Evolutionary conservation across 2,329 filamentous ascomycete genomes (phyloP).

Genomic region (Clonostachys rosea): DNA sequence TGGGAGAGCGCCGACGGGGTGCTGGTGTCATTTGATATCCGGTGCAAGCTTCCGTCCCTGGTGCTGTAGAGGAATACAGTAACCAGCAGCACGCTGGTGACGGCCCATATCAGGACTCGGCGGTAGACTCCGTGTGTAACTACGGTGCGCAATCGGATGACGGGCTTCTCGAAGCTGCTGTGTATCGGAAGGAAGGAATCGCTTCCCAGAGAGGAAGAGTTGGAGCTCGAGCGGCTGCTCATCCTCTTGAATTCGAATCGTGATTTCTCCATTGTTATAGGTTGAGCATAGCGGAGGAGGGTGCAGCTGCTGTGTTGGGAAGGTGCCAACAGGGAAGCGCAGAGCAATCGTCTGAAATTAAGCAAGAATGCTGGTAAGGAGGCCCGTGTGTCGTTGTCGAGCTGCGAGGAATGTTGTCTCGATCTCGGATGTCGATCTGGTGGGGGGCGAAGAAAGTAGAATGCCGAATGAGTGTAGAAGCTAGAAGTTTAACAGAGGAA

Average conservation of each 20-base stretch:
- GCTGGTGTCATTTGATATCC: slow-evolving; percentile 2
- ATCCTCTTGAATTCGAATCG: background rate
- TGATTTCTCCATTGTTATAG: too few species aligned
- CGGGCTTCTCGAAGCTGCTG: slow-evolving; percentile 23
- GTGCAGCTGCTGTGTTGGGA: too few species aligned
- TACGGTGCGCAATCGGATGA: slow-evolving; percentile 35
- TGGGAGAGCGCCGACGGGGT: slow-evolving; percentile 8
- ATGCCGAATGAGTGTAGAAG: too few species aligned
- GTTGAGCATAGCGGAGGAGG: too few species aligned
- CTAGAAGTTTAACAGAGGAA: too few species aligned
- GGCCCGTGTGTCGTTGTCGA: too few species aligned
- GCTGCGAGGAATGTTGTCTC: too few species aligned
- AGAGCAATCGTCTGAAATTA: too few species aligned
- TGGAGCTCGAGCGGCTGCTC: slow-evolving; percentile 26
- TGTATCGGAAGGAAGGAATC: slow-evolving; percentile 24
- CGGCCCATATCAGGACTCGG: slow-evolving; percentile 44
- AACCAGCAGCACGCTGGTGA: slow-evolving; percentile 33
- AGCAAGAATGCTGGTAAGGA: too few species aligned
- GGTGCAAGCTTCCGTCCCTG: slow-evolving; percentile 10
- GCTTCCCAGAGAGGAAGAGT: slow-evolving; percentile 18
- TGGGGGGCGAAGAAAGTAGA: too few species aligned
- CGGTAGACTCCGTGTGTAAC: slow-evolving; percentile 49
- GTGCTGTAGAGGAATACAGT: slow-evolving; percentile 32
- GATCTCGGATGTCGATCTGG: too few species aligned
- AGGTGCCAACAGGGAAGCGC: too few species aligned